A percentile compares a stretch with the other conserved stretches of the same genome.
These are phyloP conservation scores for Solanum sejunctum DNA, from an alignment of 257 asterid genomes.

Conservation along the genomic window DNA sequence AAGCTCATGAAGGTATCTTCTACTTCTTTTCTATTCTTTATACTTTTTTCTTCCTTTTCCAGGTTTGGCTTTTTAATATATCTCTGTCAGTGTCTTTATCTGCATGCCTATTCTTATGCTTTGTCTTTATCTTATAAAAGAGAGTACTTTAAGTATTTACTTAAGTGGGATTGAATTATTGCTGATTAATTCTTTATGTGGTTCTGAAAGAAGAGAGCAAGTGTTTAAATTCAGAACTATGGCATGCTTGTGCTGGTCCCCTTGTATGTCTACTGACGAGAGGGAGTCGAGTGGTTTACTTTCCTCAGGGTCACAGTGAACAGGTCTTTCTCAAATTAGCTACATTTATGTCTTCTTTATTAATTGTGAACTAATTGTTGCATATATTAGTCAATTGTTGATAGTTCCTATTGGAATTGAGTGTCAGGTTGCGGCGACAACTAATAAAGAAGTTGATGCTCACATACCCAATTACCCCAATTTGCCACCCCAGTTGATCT, in stretches of 20 bases:
- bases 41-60: not conserved
- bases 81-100: not conserved
- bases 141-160: not conserved
- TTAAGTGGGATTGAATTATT: not conserved
- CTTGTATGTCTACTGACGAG: conserved; percentile 72
- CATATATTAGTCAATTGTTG: not conserved
- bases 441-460: conserved; percentile 86
- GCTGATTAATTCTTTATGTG: not conserved
- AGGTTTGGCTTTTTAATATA: not conserved
- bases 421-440: conserved; percentile 82
- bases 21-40: not conserved
- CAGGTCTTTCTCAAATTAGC: conserved; percentile 39
- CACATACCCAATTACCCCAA: conserved; percentile 94
- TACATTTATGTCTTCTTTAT: not conserved
- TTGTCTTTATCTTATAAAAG: not conserved
- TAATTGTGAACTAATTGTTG: not conserved
- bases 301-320: conserved; percentile 99
- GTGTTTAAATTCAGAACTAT: conserved; percentile 89
- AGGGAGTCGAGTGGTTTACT: conserved; percentile 93
- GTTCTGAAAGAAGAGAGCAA: conserved; percentile 80
- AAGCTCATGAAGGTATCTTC: conserved; percentile 36
- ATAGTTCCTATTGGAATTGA: conserved; percentile 12
- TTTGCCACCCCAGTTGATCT: conserved; percentile 80
- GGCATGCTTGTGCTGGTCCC: conserved; percentile 99
- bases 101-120: not conserved